Evolutionary conservation across 768 basidiomycete genomes (phyloP).

Genomic region (Boletus huronensis): DNA sequence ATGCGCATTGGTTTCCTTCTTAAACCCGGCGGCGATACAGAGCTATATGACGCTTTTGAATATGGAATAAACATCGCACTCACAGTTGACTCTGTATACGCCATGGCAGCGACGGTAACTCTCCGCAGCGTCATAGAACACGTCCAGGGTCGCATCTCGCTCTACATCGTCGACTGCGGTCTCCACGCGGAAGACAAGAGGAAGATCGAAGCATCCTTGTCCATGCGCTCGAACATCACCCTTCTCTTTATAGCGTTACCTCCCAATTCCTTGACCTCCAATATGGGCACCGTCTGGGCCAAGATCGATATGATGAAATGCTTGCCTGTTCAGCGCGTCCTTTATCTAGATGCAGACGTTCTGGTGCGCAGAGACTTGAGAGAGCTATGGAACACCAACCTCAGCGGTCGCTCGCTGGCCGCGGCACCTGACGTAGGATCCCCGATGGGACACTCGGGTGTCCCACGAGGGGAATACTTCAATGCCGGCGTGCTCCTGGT

Average conservation of each 20-base stretch:
- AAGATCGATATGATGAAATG: conserved; percentile 46
- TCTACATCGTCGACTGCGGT: conserved; percentile 51
- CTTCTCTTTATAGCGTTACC: conserved; percentile 43
- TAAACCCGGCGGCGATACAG: conserved; percentile 1
- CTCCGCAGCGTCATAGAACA: conserved; percentile 40
- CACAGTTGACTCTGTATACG: conserved; percentile 41
- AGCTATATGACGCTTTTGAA: conserved; percentile 27
- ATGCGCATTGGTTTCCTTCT: conserved; percentile 52
- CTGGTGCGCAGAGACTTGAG: conserved; percentile 41
- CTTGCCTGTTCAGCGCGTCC: conserved; percentile 48
- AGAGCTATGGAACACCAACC: conserved; percentile 44
- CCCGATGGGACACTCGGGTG: conserved; percentile 43
- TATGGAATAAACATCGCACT: conserved; percentile 50
- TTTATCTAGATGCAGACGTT: conserved; percentile 54
- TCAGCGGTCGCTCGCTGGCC: conserved; percentile 40
- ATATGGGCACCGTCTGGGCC: conserved; percentile 41
- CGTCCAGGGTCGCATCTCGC: conserved; percentile 38
- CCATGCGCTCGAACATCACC: conserved; percentile 31
- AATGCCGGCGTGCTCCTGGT: conserved; percentile 55
- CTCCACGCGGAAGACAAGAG: conserved; percentile 35
- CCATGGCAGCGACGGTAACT: conserved; percentile 46
- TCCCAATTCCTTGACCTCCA: conserved; percentile 23
- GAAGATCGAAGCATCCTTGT: conserved; percentile 32
- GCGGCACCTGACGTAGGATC: conserved; percentile 48
- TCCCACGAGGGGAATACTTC: conserved; percentile 42